Percentiles rank a stretch among this genome's conserved stretches.
Conservation (phyloP, 305 asterid genomes). For the Fraxinus paxiana region DNA sequence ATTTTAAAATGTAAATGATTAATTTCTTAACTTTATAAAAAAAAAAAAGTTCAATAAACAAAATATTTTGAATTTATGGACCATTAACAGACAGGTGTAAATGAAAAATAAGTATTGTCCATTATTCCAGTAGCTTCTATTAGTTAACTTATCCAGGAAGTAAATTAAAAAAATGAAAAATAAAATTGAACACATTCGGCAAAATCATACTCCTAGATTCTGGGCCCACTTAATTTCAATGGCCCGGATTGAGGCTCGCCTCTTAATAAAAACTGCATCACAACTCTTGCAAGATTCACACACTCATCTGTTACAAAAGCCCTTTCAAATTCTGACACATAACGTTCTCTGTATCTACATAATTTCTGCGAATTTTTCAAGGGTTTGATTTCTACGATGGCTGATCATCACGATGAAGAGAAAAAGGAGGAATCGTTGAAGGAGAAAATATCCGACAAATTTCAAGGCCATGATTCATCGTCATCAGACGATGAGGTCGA, state of each 20-base stretch:
- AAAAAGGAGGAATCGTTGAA: slow-evolving; percentile 46
- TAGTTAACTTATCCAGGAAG: slow-evolving; percentile 31
- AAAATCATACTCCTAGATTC: slow-evolving; percentile 24
- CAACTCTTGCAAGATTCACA: slow-evolving; percentile 25
- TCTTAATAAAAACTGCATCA: neutral
- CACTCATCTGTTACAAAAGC: neutral
- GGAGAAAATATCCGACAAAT: slow-evolving; percentile 52
- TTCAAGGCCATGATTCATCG: slow-evolving; percentile 39
- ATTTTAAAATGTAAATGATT: too few relatives aligned
- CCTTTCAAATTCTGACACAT: neutral
- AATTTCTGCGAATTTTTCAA: neutral
- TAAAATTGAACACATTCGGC: neutral
- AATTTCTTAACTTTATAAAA: too few relatives aligned
- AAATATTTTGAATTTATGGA: neutral
- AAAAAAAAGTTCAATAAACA: too few relatives aligned
- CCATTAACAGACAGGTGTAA: neutral
- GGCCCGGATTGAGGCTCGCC: slow-evolving; percentile 27
- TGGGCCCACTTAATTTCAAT: slow-evolving; percentile 14
- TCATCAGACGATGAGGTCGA: slow-evolving; percentile 64
- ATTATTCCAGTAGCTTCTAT: slow-evolving; percentile 29
- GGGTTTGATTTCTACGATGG: slow-evolving; percentile 25
- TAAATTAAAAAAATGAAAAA: neutral
- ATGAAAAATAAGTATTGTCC: neutral
- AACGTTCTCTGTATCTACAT: slow-evolving; percentile 19
- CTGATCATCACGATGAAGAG: slow-evolving; percentile 54